Conservation (phyloP, 192 early-diverging fungal genomes). For the Umbelopsis isabellina region DNA sequence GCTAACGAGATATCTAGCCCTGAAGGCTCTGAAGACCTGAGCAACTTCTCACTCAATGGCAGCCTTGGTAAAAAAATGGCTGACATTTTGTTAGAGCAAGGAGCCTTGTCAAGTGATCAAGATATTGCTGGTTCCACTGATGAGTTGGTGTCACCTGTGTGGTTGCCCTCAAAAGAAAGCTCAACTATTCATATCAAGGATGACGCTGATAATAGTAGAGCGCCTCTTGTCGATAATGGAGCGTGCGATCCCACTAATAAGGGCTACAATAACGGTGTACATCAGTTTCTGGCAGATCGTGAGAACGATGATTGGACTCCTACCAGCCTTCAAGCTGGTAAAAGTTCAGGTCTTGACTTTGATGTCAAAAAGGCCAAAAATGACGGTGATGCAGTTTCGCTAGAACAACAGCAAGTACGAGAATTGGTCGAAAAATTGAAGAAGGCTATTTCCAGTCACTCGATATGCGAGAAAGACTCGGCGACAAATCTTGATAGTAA, state of each 20-base stretch:
- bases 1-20: not conserved
- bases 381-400: not conserved
- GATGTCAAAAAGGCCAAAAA: not conserved
- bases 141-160: not conserved
- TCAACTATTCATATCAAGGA: not conserved
- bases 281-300: not conserved
- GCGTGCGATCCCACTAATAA: not conserved
- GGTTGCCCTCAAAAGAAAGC: not conserved
- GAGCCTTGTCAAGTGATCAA: not conserved
- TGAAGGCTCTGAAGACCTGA: not conserved
- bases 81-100: constrained; percentile 7
- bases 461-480: not conserved
- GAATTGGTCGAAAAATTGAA: constrained; percentile 10
- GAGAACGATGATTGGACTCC: not conserved
- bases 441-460: not conserved
- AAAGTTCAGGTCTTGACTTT: no score
- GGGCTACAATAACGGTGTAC: not conserved
- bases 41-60: not conserved
- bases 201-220: not conserved
- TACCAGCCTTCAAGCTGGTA: no score
- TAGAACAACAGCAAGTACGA: constrained; percentile 9
- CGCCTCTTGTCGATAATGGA: not conserved
- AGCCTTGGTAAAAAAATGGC: constrained; percentile 5
- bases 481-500: not conserved
- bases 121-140: not conserved